These are phyloP conservation scores for Rubia yunnanensis DNA, from an alignment of 257 asterid species.

Conservation along the genomic window DNA sequence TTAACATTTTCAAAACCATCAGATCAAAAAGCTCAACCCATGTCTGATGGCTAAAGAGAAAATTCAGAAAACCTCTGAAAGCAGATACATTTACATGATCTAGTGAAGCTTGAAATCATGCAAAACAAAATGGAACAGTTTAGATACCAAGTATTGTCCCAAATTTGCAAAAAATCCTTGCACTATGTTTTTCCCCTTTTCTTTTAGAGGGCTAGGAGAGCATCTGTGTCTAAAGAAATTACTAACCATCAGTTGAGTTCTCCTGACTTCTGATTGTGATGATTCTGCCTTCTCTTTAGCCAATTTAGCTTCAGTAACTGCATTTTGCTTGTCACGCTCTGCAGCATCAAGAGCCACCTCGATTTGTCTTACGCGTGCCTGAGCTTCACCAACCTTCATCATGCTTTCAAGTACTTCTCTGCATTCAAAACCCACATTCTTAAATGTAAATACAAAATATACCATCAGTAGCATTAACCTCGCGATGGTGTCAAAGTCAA, in stretches of 20 bases:
- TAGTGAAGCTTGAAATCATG: not conserved
- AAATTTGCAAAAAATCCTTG: not conserved
- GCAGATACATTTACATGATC: not conserved
- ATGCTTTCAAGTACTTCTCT: constrained; percentile 81
- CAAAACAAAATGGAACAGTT: not conserved
- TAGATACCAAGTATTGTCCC: not conserved
- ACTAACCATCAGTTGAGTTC: constrained; percentile 77
- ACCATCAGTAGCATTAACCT: not conserved
- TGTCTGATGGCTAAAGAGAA: not conserved
- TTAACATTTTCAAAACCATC: not conserved
- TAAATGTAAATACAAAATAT: not conserved
- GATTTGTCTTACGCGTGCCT: constrained; percentile 53
- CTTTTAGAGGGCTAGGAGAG: not conserved
- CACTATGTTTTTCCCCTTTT: not conserved
- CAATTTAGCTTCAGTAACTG: constrained; percentile 61
- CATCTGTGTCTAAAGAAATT: not conserved
- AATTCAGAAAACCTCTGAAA: not conserved
- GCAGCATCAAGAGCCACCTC: constrained; percentile 72
- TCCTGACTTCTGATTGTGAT: constrained; percentile 57
- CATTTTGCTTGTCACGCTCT: constrained; percentile 57
- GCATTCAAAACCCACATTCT: constrained; percentile 19
- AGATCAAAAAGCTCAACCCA: not conserved
- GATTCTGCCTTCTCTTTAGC: constrained; percentile 58
- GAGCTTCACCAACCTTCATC: constrained; percentile 61
- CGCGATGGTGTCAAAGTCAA: not conserved